Conservation (phyloP, 1,139 yeast genomes). For the Lodderomyces orthopsilosis region DNA sequence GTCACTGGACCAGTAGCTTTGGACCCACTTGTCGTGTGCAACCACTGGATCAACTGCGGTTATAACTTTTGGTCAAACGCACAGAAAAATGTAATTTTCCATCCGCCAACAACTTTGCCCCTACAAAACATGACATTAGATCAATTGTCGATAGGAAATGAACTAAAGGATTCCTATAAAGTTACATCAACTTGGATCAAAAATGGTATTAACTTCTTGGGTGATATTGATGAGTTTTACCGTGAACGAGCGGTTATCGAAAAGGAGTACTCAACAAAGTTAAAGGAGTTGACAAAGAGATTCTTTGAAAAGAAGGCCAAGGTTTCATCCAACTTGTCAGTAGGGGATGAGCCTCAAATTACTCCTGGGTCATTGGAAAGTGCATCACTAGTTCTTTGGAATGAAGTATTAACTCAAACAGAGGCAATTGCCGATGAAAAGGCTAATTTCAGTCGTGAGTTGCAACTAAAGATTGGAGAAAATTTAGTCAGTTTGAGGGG, state of each 20-base stretch:
- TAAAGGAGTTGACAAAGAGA: slow-evolving; percentile 62
- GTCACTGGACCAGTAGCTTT: too few relatives aligned
- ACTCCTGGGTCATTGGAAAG: slow-evolving; percentile 96
- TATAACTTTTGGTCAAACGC: too few relatives aligned
- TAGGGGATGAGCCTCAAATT: slow-evolving; percentile 85
- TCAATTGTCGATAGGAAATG: slow-evolving; percentile 55
- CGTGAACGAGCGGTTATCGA: slow-evolving; percentile 79
- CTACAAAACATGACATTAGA: slow-evolving; percentile 14
- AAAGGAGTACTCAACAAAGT: slow-evolving; percentile 71
- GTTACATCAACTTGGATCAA: slow-evolving; percentile 73
- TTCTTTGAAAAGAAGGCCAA: slow-evolving; percentile 78
- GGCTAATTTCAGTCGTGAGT: slow-evolving; percentile 56
- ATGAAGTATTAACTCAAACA: slow-evolving; percentile 79
- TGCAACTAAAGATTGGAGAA: slow-evolving; percentile 59
- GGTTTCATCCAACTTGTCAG: slow-evolving; percentile 65
- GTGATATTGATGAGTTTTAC: slow-evolving; percentile 80
- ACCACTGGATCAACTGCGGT: too few relatives aligned
- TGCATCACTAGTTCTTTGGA: slow-evolving; percentile 95
- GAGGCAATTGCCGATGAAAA: slow-evolving; percentile 76
- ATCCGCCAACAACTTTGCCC: not conserved
- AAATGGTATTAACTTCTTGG: slow-evolving; percentile 71
- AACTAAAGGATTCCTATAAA: slow-evolving; percentile 75
- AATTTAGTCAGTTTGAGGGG: slow-evolving; percentile 55
- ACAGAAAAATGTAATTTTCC: not conserved
- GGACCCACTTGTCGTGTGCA: too few relatives aligned